Percentiles rank a stretch among this genome's conserved stretches.
Conservation (phyloP, 108 stramenopile genomes). For the Fragilariopsis cylindrus region DNA sequence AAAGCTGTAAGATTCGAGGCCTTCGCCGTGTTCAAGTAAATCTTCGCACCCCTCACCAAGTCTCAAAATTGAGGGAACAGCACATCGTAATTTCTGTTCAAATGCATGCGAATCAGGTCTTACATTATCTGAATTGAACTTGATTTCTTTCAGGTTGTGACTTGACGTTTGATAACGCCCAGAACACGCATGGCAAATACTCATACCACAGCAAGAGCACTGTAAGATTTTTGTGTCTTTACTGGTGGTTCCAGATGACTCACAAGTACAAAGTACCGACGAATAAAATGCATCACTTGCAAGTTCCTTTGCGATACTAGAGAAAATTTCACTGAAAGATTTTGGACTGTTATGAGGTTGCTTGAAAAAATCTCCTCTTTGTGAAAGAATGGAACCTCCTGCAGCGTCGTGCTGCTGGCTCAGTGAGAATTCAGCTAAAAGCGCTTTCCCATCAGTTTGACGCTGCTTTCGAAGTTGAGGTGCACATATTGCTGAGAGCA, state of each 20-base stretch:
- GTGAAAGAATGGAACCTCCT: slow-evolving; percentile 17
- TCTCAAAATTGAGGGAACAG: slow-evolving; percentile 34
- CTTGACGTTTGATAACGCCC: slow-evolving; percentile 37
- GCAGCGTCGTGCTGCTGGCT: slow-evolving; percentile 44
- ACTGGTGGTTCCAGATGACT: slow-evolving; percentile 47
- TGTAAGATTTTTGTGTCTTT: slow-evolving; percentile 39
- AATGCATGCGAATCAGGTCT: slow-evolving; percentile 42
- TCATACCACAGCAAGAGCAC: slow-evolving; percentile 42
- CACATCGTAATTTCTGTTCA: slow-evolving; percentile 43
- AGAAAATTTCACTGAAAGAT: slow-evolving; percentile 28
- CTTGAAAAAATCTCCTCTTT: slow-evolving; percentile 41
- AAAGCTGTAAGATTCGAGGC: slow-evolving; percentile 48
- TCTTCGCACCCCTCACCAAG: slow-evolving; percentile 39
- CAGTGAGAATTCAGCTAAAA: slow-evolving; percentile 27
- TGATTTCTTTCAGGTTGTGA: slow-evolving; percentile 40
- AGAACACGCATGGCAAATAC: slow-evolving; percentile 42
- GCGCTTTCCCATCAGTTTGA: background rate
- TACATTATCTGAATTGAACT: background rate
- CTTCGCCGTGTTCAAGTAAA: slow-evolving; percentile 29
- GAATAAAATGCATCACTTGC: slow-evolving; percentile 36
- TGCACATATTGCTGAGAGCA: slow-evolving; percentile 61
- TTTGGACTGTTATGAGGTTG: background rate
- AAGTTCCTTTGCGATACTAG: slow-evolving; percentile 3
- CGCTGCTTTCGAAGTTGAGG: slow-evolving; percentile 48
- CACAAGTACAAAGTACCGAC: slow-evolving; percentile 72